Evolutionary conservation across 1,139 yeast species (phyloP), one percentile per base, ranked within the genome.

Genomic region (Debaryomycetaceae sp.): DNA sequence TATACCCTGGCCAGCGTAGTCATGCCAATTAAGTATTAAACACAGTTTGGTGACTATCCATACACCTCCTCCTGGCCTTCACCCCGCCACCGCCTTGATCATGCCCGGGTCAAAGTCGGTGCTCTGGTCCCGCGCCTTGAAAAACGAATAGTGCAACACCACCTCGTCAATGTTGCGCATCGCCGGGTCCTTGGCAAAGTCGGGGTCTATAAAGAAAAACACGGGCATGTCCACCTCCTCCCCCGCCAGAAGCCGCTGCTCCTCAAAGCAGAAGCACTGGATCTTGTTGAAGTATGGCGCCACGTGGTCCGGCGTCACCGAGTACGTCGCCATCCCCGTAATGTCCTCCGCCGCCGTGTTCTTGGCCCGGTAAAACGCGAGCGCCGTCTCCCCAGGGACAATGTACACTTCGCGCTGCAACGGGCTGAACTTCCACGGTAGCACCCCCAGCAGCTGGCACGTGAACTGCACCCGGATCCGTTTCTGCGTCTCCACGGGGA

Each of bases 161-260:
- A 90, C 71, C 49, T 87, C 95, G 44, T 86, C 92, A 27, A 87
- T 77, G 45, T 83, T 80, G 51, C 92, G 73, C 92, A 90, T 83
- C 25, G 76, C 68, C 6, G 98, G 97, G 50, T 92, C 99, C 37
- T 79, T 78, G 27, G 94, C 94, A 55, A 83, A 90, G 41, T 92
- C 98, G 0, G 99, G 99, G 49, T 92, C 99, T 32, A 92, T 82
- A 54, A 92, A 92, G 69, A 92, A 92, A 59, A 92, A 92, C 13
- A 90, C 87, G 0, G 99, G 99, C 98, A 92, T 90, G 49, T 92
- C 99, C 12, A 92, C 95, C 51, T 90, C 97, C 58, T 92, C 99
- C 5, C 97, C 97, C 2, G 96, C 95, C 33, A 78, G 70, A 39
- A 90, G 63, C 51, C 85, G 70, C 55, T 90, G 99, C 51, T 90